Percentiles rank a stretch among this genome's conserved stretches.
Conservation (phyloP, 495 filamentous ascomycete species). For the Tuber umbilicatum region DNA sequence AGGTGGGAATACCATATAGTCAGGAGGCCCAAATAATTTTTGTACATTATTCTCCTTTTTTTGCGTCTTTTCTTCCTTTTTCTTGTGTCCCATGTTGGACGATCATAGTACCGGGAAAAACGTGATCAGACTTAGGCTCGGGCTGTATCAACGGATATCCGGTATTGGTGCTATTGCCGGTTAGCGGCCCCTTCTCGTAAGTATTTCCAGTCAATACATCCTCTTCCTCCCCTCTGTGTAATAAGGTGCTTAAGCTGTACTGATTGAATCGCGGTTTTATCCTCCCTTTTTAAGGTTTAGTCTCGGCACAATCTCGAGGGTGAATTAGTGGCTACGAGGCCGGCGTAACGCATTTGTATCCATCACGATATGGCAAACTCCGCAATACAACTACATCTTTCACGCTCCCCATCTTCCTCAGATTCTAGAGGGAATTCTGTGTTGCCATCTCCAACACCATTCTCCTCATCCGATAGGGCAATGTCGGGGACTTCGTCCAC, state of each 20-base stretch:
- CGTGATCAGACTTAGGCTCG: constrained; percentile 12
- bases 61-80: constrained; percentile 14
- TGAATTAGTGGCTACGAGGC: neutral
- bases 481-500: constrained; percentile 14
- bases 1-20: constrained; percentile 10
- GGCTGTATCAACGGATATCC: neutral
- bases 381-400: constrained; percentile 23
- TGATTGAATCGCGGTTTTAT: neutral
- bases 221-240: neutral
- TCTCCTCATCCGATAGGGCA: constrained; percentile 23
- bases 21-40: constrained; percentile 15
- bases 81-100: constrained; percentile 29
- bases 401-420: constrained; percentile 20
- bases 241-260: neutral
- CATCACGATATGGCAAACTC: constrained; percentile 19
- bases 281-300: constrained; percentile 3
- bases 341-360: neutral
- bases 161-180: constrained; percentile 10
- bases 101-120: constrained; percentile 32
- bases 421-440: constrained; percentile 22
- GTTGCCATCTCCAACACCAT: constrained; percentile 27
- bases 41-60: constrained; percentile 33
- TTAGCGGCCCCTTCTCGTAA: constrained; percentile 21
- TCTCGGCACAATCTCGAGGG: constrained; percentile 3
- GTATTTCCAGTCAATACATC: constrained; percentile 14